A percentile compares a stretch with the other conserved stretches of the same genome.
phyloP scores from a whole-genome alignment of 208 protist species.

The Polymyxa betae region DNA sequence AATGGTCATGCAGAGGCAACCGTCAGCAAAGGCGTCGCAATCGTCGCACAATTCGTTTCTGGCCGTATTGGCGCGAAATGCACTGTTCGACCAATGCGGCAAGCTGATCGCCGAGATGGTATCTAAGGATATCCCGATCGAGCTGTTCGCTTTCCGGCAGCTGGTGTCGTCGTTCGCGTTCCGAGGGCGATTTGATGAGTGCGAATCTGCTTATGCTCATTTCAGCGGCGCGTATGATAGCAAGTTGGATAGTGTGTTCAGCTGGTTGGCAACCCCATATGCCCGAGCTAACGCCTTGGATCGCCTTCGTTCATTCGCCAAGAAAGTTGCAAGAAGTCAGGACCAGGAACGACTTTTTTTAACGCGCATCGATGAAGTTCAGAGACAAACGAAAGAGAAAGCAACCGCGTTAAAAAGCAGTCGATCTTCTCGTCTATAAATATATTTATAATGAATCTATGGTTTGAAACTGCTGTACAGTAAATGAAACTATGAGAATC shows the following conservation, averaged over 20 bases:
- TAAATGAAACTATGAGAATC: no score
- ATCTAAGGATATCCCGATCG: not conserved
- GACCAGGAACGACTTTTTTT: not conserved
- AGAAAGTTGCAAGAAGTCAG: not conserved
- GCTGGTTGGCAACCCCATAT: constrained; percentile 29
- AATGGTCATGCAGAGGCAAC: not conserved
- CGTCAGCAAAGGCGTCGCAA: not conserved
- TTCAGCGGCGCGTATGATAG: not conserved
- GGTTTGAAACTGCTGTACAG: no score
- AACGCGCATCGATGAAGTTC: not conserved
- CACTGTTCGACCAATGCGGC: constrained; percentile 47
- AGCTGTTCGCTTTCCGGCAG: constrained; percentile 10
- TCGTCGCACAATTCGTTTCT: not conserved
- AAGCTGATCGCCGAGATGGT: constrained; percentile 7
- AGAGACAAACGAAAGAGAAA: not conserved
- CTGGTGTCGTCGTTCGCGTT: constrained; percentile 49
- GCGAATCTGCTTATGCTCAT: not conserved
- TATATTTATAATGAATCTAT: no score
- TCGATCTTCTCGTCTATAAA: not conserved
- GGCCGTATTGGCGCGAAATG: not conserved
- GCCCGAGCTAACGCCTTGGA: constrained; percentile 16
- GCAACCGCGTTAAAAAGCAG: not conserved
- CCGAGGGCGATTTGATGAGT: constrained; percentile 32
- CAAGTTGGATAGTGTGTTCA: constrained; percentile 22
- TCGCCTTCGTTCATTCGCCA: constrained; percentile 15